These are phyloP conservation scores for Saccharomycopsis malanga DNA, from an alignment of 805 yeast species.

Conservation along the genomic window DNA sequence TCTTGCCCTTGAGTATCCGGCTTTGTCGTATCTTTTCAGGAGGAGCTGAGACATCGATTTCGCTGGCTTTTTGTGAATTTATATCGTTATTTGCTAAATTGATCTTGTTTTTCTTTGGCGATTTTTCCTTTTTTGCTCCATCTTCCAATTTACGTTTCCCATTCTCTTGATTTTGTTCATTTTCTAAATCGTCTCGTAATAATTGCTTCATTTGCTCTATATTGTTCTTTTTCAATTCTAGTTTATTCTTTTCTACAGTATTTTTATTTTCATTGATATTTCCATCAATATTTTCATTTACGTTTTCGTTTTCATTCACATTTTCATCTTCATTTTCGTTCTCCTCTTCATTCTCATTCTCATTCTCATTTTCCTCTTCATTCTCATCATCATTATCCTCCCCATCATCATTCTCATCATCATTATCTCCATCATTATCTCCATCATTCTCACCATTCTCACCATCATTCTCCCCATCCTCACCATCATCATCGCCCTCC, in stretches of 20 bases:
- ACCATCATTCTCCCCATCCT: constrained; percentile 22
- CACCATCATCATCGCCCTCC: constrained; percentile 16
- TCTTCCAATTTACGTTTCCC: background rate
- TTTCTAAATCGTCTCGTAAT: constrained; percentile 11
- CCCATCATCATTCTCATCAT: constrained; percentile 27
- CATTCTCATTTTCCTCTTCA: constrained; percentile 20
- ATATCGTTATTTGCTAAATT: constrained; percentile 25
- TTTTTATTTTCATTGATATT: constrained; percentile 1
- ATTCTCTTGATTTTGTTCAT: constrained; percentile 15
- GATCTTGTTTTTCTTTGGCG: constrained; percentile 10
- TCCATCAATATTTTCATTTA: background rate
- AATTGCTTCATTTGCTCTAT: background rate
- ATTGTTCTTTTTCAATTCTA: background rate
- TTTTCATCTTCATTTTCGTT: constrained; percentile 24
- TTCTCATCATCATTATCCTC: constrained; percentile 28
- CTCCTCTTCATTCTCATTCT: constrained; percentile 26
- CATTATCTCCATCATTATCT: constrained; percentile 34
- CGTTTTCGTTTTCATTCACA: background rate
- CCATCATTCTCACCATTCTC: constrained; percentile 22
- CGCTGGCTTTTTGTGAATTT: constrained; percentile 23
- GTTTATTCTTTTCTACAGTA: background rate
- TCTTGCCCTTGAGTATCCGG: constrained; percentile 37
- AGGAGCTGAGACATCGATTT: constrained; percentile 24
- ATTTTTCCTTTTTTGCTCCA: background rate
- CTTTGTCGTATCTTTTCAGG: constrained; percentile 28